Evolutionary conservation across 2,329 filamentous ascomycete genomes (phyloP).

Genomic region (Ilyonectria mors-panacis): DNA sequence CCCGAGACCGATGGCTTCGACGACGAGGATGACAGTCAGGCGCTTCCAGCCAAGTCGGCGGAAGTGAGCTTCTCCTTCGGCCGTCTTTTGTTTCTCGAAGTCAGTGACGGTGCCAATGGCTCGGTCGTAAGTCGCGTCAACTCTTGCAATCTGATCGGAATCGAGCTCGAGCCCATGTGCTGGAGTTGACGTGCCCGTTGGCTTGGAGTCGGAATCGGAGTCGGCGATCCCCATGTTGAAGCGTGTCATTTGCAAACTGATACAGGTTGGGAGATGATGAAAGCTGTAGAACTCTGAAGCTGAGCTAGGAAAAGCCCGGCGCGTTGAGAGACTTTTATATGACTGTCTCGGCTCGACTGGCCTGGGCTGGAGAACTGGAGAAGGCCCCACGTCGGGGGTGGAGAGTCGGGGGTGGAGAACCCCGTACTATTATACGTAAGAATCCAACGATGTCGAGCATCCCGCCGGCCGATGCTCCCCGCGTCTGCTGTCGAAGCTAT

Average conservation of each 20-base stretch:
- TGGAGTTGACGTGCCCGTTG: not conserved
- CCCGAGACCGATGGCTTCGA: constrained; percentile 27
- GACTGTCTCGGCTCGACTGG: not conserved
- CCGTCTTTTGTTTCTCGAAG: constrained; percentile 22
- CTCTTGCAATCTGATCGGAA: not conserved
- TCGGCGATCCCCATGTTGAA: not conserved
- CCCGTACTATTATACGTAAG: not conserved
- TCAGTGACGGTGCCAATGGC: constrained; percentile 16
- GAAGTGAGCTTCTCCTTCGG: constrained; percentile 22
- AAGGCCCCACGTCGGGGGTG: not conserved
- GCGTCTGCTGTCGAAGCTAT: not conserved
- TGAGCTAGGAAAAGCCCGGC: not conserved
- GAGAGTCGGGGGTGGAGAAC: not conserved
- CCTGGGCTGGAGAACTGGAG: not conserved
- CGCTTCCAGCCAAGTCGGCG: not conserved
- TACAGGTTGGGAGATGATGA: not conserved
- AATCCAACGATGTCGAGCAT: not conserved
- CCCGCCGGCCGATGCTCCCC: not conserved
- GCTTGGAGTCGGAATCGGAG: not conserved
- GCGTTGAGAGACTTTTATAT: not conserved
- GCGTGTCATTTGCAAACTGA: not conserved
- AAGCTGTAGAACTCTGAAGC: not conserved
- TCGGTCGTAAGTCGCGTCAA: not conserved
- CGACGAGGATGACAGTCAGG: constrained; percentile 20
- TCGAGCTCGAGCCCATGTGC: not conserved